These are phyloP conservation scores for Elsinoe batatas DNA, from an alignment of 2,329 filamentous ascomycete genomes.

Conservation along the genomic window DNA sequence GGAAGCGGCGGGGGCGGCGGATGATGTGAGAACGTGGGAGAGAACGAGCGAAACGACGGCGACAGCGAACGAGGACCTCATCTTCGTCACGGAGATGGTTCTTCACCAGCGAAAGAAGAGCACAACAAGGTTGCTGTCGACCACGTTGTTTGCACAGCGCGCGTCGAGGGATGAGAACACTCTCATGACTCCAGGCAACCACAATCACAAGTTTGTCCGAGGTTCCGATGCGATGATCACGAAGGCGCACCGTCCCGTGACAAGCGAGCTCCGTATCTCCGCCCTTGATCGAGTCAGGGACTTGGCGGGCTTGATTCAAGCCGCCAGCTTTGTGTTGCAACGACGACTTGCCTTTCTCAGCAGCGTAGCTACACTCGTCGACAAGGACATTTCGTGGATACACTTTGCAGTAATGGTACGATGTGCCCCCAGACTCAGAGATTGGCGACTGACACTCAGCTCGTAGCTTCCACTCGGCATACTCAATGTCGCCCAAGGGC, in stretches of 20 bases:
- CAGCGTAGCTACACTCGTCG: not conserved
- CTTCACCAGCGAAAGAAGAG: not conserved
- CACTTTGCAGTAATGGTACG: too few species aligned
- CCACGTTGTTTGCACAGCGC: not conserved
- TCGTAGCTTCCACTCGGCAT: constrained; percentile 60
- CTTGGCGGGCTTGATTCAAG: not conserved
- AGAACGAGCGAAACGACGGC: not conserved
- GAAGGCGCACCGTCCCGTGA: not conserved
- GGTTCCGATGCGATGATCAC: not conserved
- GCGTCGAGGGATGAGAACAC: not conserved
- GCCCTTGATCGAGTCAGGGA: not conserved
- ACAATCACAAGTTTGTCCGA: constrained; percentile 5
- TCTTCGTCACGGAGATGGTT: not conserved
- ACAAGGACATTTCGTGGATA: not conserved
- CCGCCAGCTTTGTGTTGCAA: not conserved
- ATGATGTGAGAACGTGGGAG: not conserved
- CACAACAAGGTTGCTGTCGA: not conserved
- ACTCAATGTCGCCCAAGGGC: constrained; percentile 89
- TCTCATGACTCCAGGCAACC: constrained; percentile 4
- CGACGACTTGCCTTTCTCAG: not conserved
- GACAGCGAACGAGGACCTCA: not conserved
- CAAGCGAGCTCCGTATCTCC: not conserved
- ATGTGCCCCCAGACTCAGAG: too few species aligned
- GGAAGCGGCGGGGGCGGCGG: not conserved
- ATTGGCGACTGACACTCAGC: not conserved